A percentile compares a stretch with the other conserved stretches of the same genome.
Evolutionary conservation across 352 stramenopile genomes (phyloP).

Genomic region (Phytophthora ohioensis): DNA sequence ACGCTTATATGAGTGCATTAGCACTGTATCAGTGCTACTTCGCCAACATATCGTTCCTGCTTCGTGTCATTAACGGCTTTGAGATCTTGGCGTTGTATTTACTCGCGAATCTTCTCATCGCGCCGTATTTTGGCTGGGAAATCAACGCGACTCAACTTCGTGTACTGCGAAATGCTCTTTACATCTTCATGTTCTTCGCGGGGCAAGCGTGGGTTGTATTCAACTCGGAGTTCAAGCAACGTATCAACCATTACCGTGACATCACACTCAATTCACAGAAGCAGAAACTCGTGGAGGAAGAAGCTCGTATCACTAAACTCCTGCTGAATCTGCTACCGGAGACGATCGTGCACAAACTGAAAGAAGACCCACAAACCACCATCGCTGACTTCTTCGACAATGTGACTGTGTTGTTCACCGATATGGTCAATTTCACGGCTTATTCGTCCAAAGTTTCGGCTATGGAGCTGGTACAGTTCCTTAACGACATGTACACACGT

Average conservation of each 20-base stretch:
- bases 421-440: constrained; percentile 89
- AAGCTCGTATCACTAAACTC: constrained; percentile 80
- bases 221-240: constrained; percentile 87
- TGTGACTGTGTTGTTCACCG: constrained; percentile 88
- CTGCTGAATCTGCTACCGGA: constrained; percentile 83
- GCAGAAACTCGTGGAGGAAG: constrained; percentile 86
- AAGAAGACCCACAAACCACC: constrained; percentile 76
- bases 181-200: constrained; percentile 87
- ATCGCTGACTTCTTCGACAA: constrained; percentile 90
- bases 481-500: constrained; percentile 91
- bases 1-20: constrained; percentile 84
- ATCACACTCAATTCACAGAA: constrained; percentile 86
- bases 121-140: constrained; percentile 50
- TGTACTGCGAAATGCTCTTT: constrained; percentile 72
- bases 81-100: constrained; percentile 73
- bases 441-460: constrained; percentile 85
- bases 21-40: constrained; percentile 89
- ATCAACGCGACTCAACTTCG: constrained; percentile 58
- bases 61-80: constrained; percentile 66
- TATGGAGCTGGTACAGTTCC: constrained; percentile 89
- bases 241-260: constrained; percentile 89
- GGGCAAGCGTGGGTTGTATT: constrained; percentile 87
- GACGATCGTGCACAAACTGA: constrained; percentile 88
- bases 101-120: constrained; percentile 66
- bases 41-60: constrained; percentile 78